phyloP scores from a whole-genome alignment of 441 rosid species.

The Eruca vesicaria region DNA sequence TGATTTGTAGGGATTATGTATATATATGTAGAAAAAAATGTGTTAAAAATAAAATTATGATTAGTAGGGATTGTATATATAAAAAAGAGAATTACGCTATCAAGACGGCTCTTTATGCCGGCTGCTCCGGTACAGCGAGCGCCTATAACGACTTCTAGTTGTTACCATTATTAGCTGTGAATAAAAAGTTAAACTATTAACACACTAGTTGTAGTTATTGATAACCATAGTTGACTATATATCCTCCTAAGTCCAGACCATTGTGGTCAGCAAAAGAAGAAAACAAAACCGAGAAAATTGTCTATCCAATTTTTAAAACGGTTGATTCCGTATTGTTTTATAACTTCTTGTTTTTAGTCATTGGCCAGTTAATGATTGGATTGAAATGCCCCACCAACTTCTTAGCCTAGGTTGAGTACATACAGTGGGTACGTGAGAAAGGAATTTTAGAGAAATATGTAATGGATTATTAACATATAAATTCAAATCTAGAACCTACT shows the following conservation, averaged over 20 bases:
- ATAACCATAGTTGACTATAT: not conserved
- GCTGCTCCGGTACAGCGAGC: not conserved
- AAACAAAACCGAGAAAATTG: not conserved
- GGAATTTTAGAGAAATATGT: not conserved
- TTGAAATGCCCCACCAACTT: slow-evolving; percentile 10
- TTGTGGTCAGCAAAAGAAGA: slow-evolving; percentile 9
- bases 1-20: not conserved
- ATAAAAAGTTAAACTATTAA: not conserved
- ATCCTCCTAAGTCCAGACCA: not conserved
- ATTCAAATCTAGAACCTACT: not conserved
- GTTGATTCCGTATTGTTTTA: not conserved
- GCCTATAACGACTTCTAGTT: not conserved
- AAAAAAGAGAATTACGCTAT: not conserved
- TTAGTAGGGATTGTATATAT: not conserved
- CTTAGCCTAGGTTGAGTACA: slow-evolving; percentile 4
- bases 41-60: not conserved
- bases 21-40: not conserved
- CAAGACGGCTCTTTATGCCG: not conserved
- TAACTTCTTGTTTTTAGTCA: not conserved
- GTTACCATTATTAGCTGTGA: not conserved
- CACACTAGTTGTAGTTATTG: not conserved
- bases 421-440: slow-evolving; percentile 5
- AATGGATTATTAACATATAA: not conserved
- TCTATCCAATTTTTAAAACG: not conserved
- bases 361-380: slow-evolving; percentile 10